Evolutionary conservation across 768 basidiomycete genomes (phyloP).

Genomic region (Trametes meyenii): DNA sequence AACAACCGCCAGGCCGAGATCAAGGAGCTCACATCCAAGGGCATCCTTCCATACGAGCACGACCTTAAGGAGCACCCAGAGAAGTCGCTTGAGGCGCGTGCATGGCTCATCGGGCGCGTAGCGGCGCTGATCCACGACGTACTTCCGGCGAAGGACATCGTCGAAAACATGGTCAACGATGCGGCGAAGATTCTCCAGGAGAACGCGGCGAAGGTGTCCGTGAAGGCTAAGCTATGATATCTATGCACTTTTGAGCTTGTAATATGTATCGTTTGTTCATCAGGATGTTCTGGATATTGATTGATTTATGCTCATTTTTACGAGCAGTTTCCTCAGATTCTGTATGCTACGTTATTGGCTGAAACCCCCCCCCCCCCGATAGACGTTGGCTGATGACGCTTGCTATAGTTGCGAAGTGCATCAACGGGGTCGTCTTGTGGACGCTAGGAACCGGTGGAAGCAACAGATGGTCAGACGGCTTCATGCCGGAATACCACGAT

Average conservation of each 20-base stretch:
- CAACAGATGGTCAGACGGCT: no score
- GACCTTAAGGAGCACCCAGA: conserved; percentile 84
- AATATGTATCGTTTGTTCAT: neutral
- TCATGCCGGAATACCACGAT: no score
- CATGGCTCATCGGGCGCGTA: conserved; percentile 87
- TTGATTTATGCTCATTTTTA: neutral
- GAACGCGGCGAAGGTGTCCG: conserved; percentile 41
- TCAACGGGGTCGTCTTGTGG: no score
- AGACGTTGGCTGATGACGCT: no score
- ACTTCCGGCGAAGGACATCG: conserved; percentile 79
- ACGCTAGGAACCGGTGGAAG: no score
- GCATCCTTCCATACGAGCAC: conserved; percentile 73
- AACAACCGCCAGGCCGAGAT: conserved; percentile 80
- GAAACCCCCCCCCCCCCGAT: no score
- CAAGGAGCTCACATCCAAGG: conserved; percentile 77
- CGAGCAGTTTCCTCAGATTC: neutral
- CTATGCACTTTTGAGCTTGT: neutral
- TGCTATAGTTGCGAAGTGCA: no score
- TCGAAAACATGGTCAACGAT: conserved; percentile 76
- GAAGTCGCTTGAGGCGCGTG: conserved; percentile 62
- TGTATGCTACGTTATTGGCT: neutral
- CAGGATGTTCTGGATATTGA: neutral
- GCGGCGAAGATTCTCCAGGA: conserved; percentile 52
- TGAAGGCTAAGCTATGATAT: conserved; percentile 54
- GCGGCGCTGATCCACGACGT: conserved; percentile 74